Evolutionary conservation across 2,329 filamentous ascomycete genomes (phyloP), one percentile per base, ranked within the genome.

Genomic region (Fusarium nurragi): DNA sequence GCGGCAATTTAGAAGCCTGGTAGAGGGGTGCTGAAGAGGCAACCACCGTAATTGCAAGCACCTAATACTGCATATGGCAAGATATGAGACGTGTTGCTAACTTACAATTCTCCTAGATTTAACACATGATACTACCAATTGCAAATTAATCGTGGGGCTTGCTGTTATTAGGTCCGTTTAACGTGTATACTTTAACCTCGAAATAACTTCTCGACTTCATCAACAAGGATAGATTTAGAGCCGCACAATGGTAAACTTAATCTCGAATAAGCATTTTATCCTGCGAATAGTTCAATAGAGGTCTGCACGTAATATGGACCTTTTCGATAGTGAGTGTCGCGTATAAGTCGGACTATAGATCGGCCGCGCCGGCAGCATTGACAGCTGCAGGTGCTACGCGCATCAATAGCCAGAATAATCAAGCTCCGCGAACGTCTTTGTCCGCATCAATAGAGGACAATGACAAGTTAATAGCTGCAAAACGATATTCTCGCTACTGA

Each of bases 371-470:
- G 48, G 18, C 8, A 41, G 28, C 40, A 49, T 57, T 49, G 62
- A 51, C 54, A 53, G 45, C 52, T 67, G 38, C 49, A 56, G n/a
- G 57, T 62, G 53, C 59, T 51, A 57, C 64, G 64, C 66, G 56
- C 61, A 67, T 64, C 48, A 51, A 45, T 61, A 37, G 38, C 44
- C 45, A 55, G 46, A 63, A 61, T 58, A 57, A 61, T 71, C 54
- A 57, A 62, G 56, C 59, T 61, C 64, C 69, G 69, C 62, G 69
- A 70, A 54, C 49, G 45, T 69, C 69, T 67, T 71, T 71, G 62
- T 65, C 59, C 39, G 25, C 64, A 52, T 55, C 52, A 47, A 54
- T 55, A 56, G 47, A 56, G 41, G 55, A 69, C 67, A 58, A 67
- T 61, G 53, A 47, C 40, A 47, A 50, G 44, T 55, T 50, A 39